These are phyloP conservation scores for Calonectria fujianensis DNA, from an alignment of 2,329 filamentous ascomycete genomes.

Conservation along the genomic window DNA sequence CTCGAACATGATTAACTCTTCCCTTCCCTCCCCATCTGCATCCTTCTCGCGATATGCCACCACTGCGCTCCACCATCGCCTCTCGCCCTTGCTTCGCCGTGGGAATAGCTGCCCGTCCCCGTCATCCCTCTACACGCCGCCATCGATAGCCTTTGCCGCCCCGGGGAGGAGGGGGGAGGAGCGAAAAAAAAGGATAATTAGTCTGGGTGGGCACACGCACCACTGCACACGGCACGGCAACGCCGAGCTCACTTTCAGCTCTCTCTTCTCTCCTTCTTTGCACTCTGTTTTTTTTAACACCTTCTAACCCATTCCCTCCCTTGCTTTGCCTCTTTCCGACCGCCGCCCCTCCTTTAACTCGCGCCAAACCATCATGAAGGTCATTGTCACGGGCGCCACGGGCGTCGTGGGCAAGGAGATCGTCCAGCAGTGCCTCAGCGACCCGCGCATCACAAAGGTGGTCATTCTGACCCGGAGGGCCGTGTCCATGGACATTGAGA, in stretches of 20 bases:
- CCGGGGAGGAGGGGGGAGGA: neutral
- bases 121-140: neutral
- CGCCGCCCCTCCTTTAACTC: slow-evolving; percentile 1
- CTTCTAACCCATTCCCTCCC: neutral
- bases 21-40: neutral
- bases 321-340: neutral
- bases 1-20: slow-evolving; percentile 26
- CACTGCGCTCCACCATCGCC: slow-evolving; percentile 5
- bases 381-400: slow-evolving; percentile 76
- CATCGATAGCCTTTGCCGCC: neutral
- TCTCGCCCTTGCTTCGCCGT: slow-evolving; percentile 6
- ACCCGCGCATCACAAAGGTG: slow-evolving; percentile 70
- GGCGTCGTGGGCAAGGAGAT: slow-evolving; percentile 74
- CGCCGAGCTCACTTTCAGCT: slow-evolving; percentile 3
- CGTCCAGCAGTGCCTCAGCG: slow-evolving; percentile 69
- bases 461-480: slow-evolving; percentile 70
- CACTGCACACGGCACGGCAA: slow-evolving; percentile 24
- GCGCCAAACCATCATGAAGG: slow-evolving; percentile 69
- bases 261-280: neutral
- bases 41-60: slow-evolving; percentile 14
- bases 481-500: slow-evolving; percentile 64
- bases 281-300: neutral
- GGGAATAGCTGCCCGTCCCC: neutral
- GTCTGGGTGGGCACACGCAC: slow-evolving; percentile 23
- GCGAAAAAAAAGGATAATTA: slow-evolving; percentile 14